Base-by-base conservation (phyloP, 164 flowering plant genomes). In the Liriodendron chinense region DNA sequence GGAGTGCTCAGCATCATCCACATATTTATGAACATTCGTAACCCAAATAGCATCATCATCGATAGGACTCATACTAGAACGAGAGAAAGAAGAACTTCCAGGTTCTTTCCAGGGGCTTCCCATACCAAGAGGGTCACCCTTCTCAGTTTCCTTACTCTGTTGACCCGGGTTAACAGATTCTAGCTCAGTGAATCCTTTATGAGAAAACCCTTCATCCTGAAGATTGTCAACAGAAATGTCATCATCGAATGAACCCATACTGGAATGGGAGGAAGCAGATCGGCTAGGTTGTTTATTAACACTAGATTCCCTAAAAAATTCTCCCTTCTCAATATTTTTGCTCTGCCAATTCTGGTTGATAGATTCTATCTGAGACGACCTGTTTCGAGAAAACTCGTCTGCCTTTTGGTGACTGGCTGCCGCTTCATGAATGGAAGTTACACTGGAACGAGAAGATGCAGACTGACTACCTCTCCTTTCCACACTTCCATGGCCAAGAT, bases 341-440 rank as follows among this genome's bases (percentile, higher is more conserved):
- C 18, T 12, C 10, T 75, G 70, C 76, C 61, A 68, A 50, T 65
- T 70, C 9, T 66, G 34, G 56, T 79, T 77, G 47, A 24, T 26
- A 21, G 71, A 68, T 65, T 79, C 81, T 71, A 69, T 75, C 56
- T 49, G 83, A 74, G 79, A 79, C 23, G 84, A 74, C 59, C 76
- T 78, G 49, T 61, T 79, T 68, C 68, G 88, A 76, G 80, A 72
- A 82, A 82, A 72, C 24, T 9, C 59, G 69, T 82, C 90, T 65
- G 47, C 67, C 28, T 43, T 77, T 71, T 72, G 75, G 62, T 21
- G 21, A 74, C 63, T 67, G 77, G 56, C 78, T 43, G 22, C 75
- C 10, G 22, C 50, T 21, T 82, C 80, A 69, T 77, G 75, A 71
- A 65, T 49, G 34, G 81, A 83, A 61, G 68, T 68, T 65, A 65